phyloP scores from a whole-genome alignment of 768 basidiomycete species.

The Phaeotremella skinneri region DNA sequence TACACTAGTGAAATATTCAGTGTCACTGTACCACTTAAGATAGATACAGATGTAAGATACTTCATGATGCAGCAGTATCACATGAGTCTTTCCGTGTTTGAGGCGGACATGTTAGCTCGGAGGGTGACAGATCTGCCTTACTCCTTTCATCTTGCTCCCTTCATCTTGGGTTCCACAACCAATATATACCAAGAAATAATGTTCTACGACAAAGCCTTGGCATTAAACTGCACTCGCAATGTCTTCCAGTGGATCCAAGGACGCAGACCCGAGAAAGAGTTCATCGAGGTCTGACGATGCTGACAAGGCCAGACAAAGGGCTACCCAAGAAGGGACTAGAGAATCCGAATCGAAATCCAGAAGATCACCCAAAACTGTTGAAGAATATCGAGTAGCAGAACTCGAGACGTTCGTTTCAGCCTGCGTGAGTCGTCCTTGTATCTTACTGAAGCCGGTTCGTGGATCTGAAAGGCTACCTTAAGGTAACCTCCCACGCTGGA shows the following conservation, averaged over 20 bases:
- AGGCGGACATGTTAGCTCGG: no score
- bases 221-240: no score
- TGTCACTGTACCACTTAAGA: no score
- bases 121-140: no score
- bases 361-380: not conserved
- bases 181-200: no score
- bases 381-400: not conserved
- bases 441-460: not conserved
- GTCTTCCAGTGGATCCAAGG: not conserved
- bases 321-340: not conserved
- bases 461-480: not conserved
- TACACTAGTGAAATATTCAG: no score
- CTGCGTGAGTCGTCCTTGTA: not conserved
- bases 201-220: no score
- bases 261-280: not conserved
- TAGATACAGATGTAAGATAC: no score
- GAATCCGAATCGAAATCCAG: not conserved
- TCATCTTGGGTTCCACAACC: no score
- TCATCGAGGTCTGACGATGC: not conserved
- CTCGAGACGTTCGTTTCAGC: not conserved
- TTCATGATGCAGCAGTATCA: no score
- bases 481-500: slow-evolving; percentile 29
- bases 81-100: no score
- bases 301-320: not conserved
- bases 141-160: no score